A percentile compares a stretch with the other conserved stretches of the same genome.
Evolutionary conservation across 192 early-diverging fungal species (phyloP).

Genomic region (Thamnidium elegans): DNA sequence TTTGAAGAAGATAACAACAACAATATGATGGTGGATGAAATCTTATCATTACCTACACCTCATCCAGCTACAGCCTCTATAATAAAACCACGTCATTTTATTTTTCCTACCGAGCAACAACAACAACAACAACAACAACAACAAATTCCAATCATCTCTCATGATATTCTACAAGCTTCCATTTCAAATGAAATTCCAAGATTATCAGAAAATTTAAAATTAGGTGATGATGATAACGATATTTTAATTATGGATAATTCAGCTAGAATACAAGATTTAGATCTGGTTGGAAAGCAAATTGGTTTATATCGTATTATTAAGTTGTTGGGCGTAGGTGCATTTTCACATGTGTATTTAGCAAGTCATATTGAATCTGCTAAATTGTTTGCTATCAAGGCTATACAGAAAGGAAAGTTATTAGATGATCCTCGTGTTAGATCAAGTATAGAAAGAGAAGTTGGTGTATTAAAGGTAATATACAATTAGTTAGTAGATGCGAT

Average conservation of each 20-base stretch:
- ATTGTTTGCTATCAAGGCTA: slow-evolving; percentile 35
- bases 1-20: not conserved
- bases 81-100: not conserved
- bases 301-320: slow-evolving; percentile 28
- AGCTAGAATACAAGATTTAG: slow-evolving; percentile 8
- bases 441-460: slow-evolving; percentile 39
- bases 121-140: too few relatives aligned
- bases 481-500: not conserved
- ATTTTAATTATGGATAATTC: not conserved
- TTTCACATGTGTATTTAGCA: slow-evolving; percentile 37
- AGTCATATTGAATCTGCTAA: slow-evolving; percentile 14
- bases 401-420: slow-evolving; percentile 27
- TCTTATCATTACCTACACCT: slow-evolving; percentile 9
- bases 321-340: slow-evolving; percentile 34
- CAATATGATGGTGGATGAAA: slow-evolving; percentile 1
- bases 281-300: slow-evolving; percentile 24
- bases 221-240: slow-evolving; percentile 9
- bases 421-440: slow-evolving; percentile 32
- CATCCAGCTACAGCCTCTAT: not conserved
- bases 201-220: slow-evolving; percentile 11
- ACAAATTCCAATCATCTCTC: too few relatives aligned
- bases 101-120: too few relatives aligned
- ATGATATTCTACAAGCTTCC: too few relatives aligned
- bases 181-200: not conserved
- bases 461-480: slow-evolving; percentile 29